Percentiles rank a stretch among this genome's conserved stretches.
Evolutionary conservation across 495 filamentous ascomycete genomes (phyloP).

Genomic region (Penicillium coprophilum): DNA sequence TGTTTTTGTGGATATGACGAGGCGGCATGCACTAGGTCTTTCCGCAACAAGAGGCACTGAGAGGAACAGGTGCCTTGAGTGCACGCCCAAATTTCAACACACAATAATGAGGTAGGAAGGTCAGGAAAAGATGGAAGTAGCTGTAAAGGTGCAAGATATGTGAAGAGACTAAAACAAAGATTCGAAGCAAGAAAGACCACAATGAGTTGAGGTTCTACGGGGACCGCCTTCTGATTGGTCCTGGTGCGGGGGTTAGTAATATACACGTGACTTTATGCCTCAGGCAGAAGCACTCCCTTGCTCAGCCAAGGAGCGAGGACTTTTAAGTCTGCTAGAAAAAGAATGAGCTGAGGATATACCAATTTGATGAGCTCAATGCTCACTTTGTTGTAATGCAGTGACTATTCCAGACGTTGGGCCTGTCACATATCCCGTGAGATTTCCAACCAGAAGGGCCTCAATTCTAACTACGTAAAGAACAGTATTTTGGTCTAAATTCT

Average conservation of each 20-base stretch:
- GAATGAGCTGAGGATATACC: not conserved
- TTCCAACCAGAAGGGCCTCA: too few relatives aligned
- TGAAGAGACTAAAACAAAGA: constrained; percentile 19
- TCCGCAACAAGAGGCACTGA: constrained; percentile 29
- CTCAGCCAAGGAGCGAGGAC: not conserved
- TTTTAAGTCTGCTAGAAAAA: not conserved
- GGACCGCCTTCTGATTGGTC: constrained; percentile 21
- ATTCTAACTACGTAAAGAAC: too few relatives aligned
- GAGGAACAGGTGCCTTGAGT: constrained; percentile 32
- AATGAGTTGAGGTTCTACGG: constrained; percentile 25
- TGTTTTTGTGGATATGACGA: constrained; percentile 45
- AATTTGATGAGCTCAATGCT: not conserved
- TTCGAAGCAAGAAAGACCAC: constrained; percentile 18
- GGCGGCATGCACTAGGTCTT: constrained; percentile 42
- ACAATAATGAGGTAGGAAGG: constrained; percentile 11
- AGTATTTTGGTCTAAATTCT: too few relatives aligned
- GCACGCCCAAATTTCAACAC: constrained; percentile 22
- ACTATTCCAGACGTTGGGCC: too few relatives aligned
- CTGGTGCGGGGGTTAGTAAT: constrained; percentile 7
- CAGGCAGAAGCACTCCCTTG: constrained; percentile 7
- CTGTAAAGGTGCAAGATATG: constrained; percentile 11
- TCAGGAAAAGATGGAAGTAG: constrained; percentile 1
- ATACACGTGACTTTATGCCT: constrained; percentile 15
- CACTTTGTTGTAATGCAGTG: not conserved
- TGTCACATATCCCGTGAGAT: too few relatives aligned